Conservation (phyloP, 2,329 filamentous ascomycete species). For the Fusarium liriodendri region DNA sequence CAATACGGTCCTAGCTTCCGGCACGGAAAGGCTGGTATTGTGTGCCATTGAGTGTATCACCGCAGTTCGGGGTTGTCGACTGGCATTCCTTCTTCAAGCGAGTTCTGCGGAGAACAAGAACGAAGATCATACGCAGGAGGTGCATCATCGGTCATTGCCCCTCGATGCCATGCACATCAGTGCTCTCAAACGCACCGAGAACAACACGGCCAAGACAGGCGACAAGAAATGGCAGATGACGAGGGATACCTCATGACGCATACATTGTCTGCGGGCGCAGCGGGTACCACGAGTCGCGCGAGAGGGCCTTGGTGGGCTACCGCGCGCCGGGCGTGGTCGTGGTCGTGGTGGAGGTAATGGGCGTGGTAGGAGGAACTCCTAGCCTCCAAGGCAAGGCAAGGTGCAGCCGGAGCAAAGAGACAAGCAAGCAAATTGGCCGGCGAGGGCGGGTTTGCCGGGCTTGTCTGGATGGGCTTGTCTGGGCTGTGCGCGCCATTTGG, state of each 20-base stretch:
- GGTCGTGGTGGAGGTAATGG: slow-evolving; percentile 9
- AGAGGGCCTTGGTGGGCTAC: slow-evolving; percentile 15
- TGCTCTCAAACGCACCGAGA: slow-evolving; percentile 12
- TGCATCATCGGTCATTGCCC: slow-evolving; percentile 33
- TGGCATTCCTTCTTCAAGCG: slow-evolving; percentile 18
- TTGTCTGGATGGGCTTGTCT: slow-evolving; percentile 29
- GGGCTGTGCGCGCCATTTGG: slow-evolving; percentile 41
- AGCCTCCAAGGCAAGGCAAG: slow-evolving; percentile 19
- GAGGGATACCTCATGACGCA: slow-evolving; percentile 38
- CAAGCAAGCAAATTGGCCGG: slow-evolving; percentile 36
- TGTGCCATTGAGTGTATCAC: slow-evolving; percentile 36
- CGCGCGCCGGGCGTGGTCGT: slow-evolving; percentile 16
- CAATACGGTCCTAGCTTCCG: slow-evolving; percentile 31
- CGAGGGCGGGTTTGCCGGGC: slow-evolving; percentile 39
- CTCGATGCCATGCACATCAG: slow-evolving; percentile 7
- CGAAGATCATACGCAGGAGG: slow-evolving; percentile 21
- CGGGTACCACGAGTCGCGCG: slow-evolving; percentile 41
- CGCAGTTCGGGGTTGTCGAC: slow-evolving; percentile 8
- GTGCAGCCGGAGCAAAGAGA: slow-evolving; percentile 11
- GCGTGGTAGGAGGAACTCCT: slow-evolving; percentile 1
- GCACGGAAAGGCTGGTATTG: slow-evolving; percentile 23
- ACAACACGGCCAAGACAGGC: slow-evolving; percentile 16
- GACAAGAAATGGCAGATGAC: slow-evolving; percentile 12
- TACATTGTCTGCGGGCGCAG: slow-evolving; percentile 42
- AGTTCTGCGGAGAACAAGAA: slow-evolving; percentile 9